Evolutionary conservation across 352 stramenopile genomes (phyloP).

Genomic region (Phytopythium ostracodes): DNA sequence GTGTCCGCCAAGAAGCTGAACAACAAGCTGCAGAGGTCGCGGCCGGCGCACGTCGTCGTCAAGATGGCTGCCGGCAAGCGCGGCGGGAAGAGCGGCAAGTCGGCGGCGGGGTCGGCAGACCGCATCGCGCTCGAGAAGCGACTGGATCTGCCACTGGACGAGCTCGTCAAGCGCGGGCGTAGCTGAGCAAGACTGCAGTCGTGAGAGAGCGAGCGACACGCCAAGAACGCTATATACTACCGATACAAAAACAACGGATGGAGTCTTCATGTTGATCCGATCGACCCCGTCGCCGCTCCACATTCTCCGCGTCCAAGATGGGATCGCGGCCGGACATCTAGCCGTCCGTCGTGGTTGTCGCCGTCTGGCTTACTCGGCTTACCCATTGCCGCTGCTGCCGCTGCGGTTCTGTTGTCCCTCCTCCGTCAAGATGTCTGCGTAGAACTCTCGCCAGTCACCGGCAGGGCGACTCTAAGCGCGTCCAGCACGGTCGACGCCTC

Average conservation of each 20-base stretch:
- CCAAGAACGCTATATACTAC: not conserved
- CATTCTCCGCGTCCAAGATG: not conserved
- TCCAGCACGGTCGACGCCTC: conserved; percentile 64
- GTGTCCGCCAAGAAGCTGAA: conserved; percentile 17
- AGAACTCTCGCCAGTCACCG: not conserved
- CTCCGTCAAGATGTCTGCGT: not conserved
- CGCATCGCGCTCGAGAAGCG: conserved; percentile 61
- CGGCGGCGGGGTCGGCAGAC: conserved; percentile 3
- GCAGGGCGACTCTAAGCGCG: conserved; percentile 59
- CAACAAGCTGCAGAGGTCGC: conserved; percentile 21
- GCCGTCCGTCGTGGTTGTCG: too few relatives aligned
- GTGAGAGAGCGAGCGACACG: not conserved
- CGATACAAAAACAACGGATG: not conserved
- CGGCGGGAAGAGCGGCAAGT: conserved; percentile 15
- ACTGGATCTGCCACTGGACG: conserved; percentile 59
- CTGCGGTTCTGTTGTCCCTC: too few relatives aligned
- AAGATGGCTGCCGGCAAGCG: conserved; percentile 17
- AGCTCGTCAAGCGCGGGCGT: conserved; percentile 40
- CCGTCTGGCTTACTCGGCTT: too few relatives aligned
- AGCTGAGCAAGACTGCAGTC: not conserved
- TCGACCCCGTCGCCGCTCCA: not conserved
- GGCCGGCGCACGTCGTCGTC: conserved; percentile 20
- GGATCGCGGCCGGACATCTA: not conserved
- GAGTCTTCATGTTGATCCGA: conserved; percentile 1
- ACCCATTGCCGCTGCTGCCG: too few relatives aligned